These are phyloP conservation scores for Solanum okadae DNA, from an alignment of 257 asterid genomes.

Conservation along the genomic window DNA sequence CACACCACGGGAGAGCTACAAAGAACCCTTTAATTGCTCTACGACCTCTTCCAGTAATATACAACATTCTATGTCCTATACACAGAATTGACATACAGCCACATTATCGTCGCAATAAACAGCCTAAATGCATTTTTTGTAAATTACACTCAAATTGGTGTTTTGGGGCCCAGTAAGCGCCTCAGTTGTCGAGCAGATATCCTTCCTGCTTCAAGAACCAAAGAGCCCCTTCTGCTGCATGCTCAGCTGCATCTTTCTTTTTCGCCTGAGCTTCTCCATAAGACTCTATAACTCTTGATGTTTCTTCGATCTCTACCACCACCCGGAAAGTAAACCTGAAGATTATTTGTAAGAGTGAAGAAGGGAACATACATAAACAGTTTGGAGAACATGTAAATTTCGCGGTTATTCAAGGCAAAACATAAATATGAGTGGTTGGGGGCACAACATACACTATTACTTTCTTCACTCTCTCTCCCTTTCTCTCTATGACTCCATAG, in stretches of 20 bases:
- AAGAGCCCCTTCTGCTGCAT: constrained; percentile 73
- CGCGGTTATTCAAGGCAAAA: neutral
- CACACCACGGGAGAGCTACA: neutral
- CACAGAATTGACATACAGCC: neutral
- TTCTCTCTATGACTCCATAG: neutral
- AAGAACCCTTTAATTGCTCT: neutral
- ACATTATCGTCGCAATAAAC: neutral
- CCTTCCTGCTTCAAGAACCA: constrained; percentile 63
- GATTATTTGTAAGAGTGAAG: neutral
- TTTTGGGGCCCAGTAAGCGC: neutral
- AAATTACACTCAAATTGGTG: neutral
- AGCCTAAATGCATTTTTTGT: neutral
- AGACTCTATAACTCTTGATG: constrained; percentile 35
- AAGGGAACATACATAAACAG: neutral
- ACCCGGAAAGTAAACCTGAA: constrained; percentile 64
- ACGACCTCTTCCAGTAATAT: neutral
- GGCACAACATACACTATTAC: neutral
- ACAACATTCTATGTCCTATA: neutral
- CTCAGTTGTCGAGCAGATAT: constrained; percentile 19
- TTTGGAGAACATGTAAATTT: neutral
- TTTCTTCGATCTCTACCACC: constrained; percentile 44
- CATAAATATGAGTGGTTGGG: neutral
- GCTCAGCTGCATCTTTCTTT: constrained; percentile 79
- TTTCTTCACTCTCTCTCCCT: neutral
- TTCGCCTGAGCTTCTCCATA: constrained; percentile 45